These are phyloP conservation scores for Kodamaea leandrae DNA, from an alignment of 805 yeast species.

Conservation along the genomic window DNA sequence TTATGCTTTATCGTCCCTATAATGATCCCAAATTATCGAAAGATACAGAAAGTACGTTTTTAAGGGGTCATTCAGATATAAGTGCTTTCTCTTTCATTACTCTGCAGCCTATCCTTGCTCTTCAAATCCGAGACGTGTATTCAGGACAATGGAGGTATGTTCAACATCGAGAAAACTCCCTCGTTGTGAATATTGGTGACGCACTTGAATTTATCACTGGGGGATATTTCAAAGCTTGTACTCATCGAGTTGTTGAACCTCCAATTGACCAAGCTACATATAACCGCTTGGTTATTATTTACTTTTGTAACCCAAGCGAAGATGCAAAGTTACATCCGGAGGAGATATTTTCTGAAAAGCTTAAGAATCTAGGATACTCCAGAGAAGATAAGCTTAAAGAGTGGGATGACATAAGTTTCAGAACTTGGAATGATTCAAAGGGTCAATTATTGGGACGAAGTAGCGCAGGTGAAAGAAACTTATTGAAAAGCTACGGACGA, in stretches of 20 bases:
- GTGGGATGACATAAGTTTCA: slow-evolving; percentile 39
- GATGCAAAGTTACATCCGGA: slow-evolving; percentile 42
- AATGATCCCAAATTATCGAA: slow-evolving; percentile 23
- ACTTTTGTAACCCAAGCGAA: slow-evolving; percentile 40
- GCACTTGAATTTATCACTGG: slow-evolving; percentile 43
- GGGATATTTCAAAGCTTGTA: slow-evolving; percentile 45
- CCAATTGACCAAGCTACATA: slow-evolving; percentile 39
- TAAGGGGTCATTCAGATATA: slow-evolving; percentile 49
- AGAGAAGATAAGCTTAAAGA: slow-evolving; percentile 24
- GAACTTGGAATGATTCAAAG: slow-evolving; percentile 35
- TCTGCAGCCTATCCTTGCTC: slow-evolving; percentile 40
- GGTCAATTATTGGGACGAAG: slow-evolving; percentile 20
- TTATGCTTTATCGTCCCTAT: slow-evolving; percentile 27
- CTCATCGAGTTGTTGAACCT: slow-evolving; percentile 49
- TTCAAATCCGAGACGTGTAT: slow-evolving; percentile 38
- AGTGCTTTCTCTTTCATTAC: slow-evolving; percentile 40
- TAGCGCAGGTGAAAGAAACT: slow-evolving; percentile 19
- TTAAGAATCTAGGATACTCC: slow-evolving; percentile 29
- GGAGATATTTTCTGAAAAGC: slow-evolving; percentile 35
- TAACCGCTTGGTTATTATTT: slow-evolving; percentile 40
- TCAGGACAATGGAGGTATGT: slow-evolving; percentile 40
- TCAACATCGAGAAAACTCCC: slow-evolving; percentile 36
- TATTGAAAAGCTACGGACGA: slow-evolving; percentile 18
- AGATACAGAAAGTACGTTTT: slow-evolving; percentile 39
- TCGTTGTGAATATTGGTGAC: slow-evolving; percentile 43